Evolutionary conservation across 1,284 basidiomycete genomes (phyloP).

Genomic region (Heterobasidion irregulare): DNA sequence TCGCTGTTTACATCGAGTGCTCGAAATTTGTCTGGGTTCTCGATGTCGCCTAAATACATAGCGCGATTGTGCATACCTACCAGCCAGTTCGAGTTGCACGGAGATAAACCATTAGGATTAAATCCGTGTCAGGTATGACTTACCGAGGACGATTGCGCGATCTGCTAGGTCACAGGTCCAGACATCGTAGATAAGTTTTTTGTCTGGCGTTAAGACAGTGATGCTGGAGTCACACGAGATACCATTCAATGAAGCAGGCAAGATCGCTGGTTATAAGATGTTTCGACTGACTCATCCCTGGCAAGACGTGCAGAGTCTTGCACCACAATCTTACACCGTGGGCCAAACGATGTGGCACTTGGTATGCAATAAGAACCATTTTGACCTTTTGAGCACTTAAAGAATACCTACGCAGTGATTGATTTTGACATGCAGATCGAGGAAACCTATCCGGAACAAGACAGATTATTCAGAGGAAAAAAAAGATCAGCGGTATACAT

Average conservation of each 20-base stretch:
- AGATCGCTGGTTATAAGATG: neutral
- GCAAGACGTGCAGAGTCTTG: constrained; percentile 25
- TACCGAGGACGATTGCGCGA: constrained; percentile 16
- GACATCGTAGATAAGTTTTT: constrained; percentile 43
- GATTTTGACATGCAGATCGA: constrained; percentile 41
- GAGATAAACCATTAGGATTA: neutral
- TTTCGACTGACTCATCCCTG: constrained; percentile 24
- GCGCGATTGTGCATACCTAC: constrained; percentile 45
- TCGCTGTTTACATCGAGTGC: constrained; percentile 47
- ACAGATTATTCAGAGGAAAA: neutral
- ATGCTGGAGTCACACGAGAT: neutral
- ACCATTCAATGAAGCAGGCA: neutral
- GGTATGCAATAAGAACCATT: neutral
- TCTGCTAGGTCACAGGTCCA: constrained; percentile 17
- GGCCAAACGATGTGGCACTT: constrained; percentile 45
- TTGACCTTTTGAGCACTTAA: neutral
- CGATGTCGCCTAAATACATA: constrained; percentile 43
- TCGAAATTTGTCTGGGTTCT: constrained; percentile 19
- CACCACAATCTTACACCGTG: constrained; percentile 36
- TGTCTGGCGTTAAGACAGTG: constrained; percentile 25
- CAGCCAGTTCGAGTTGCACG: neutral
- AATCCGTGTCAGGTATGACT: constrained; percentile 47
- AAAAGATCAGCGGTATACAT: neutral
- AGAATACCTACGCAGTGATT: constrained; percentile 36
- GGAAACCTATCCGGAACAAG: constrained; percentile 13